A percentile compares a stretch with the other conserved stretches of the same genome.
These are phyloP conservation scores for Platismatia glauca DNA, from an alignment of 495 filamentous ascomycete species.

Conservation along the genomic window DNA sequence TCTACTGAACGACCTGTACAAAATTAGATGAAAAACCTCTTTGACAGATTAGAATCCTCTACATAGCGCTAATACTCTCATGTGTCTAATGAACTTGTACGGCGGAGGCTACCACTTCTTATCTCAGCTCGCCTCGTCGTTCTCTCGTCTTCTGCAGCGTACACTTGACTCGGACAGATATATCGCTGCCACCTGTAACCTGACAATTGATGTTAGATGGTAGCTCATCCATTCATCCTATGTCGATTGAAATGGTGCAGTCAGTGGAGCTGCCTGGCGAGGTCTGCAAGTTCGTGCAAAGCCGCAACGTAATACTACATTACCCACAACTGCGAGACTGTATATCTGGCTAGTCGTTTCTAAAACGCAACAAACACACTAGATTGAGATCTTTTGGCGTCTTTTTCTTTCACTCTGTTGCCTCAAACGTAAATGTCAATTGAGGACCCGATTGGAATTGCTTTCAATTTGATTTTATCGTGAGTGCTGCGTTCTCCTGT, in stretches of 20 bases:
- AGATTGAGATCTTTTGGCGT: too few species aligned
- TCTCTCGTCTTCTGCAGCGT: background rate
- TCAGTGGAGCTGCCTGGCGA: background rate
- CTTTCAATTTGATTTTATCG: too few species aligned
- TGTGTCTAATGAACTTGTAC: background rate
- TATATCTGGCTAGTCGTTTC: too few species aligned
- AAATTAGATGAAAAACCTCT: background rate
- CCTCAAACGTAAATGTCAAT: too few species aligned
- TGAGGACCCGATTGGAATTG: too few species aligned
- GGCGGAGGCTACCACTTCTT: background rate
- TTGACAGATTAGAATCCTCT: background rate
- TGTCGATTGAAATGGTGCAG: background rate
- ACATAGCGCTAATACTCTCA: background rate
- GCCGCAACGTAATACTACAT: background rate
- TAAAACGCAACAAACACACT: too few species aligned
- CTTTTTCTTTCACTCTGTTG: too few species aligned
- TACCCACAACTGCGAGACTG: background rate
- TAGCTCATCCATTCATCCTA: background rate
- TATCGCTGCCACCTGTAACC: background rate
- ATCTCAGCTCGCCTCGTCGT: background rate
- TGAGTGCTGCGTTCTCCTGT: too few species aligned
- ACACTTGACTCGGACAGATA: background rate
- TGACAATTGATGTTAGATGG: background rate
- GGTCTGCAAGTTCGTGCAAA: background rate
- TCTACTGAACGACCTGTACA: background rate